Evolutionary conservation across 306 rosid genomes (phyloP).

Genomic region (Glycine latifolia): DNA sequence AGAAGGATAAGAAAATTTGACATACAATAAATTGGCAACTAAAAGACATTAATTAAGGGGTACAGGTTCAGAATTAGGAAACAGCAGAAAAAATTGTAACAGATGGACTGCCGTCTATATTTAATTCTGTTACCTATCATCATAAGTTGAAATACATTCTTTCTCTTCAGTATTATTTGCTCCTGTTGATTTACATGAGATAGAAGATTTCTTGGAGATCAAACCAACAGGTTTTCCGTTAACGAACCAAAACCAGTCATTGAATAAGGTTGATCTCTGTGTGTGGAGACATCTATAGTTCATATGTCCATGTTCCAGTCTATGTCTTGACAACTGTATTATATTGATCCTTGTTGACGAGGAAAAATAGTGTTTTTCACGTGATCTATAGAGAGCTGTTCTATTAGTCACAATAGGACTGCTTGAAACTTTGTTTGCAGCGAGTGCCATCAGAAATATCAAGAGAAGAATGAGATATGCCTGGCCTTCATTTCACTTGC

Average conservation of each 20-base stretch:
- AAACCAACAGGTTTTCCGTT: slow-evolving; percentile 60
- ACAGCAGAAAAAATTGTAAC: slow-evolving; percentile 21
- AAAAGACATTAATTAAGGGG: slow-evolving; percentile 24
- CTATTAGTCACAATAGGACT: slow-evolving; percentile 61
- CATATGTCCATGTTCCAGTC: slow-evolving; percentile 54
- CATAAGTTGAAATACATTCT: slow-evolving; percentile 63
- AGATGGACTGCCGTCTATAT: not conserved
- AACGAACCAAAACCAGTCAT: slow-evolving; percentile 46
- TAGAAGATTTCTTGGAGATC: slow-evolving; percentile 57
- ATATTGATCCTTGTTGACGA: slow-evolving; percentile 56
- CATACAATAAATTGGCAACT: slow-evolving; percentile 29
- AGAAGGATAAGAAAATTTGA: slow-evolving; percentile 37
- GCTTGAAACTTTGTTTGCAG: slow-evolving; percentile 71
- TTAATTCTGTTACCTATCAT: slow-evolving; percentile 65
- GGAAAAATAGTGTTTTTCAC: slow-evolving; percentile 53
- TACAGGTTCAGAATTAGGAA: not conserved
- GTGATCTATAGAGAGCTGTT: slow-evolving; percentile 57
- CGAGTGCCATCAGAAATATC: slow-evolving; percentile 67
- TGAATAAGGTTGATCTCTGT: slow-evolving; percentile 51
- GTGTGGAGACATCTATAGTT: slow-evolving; percentile 47
- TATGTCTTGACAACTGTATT: slow-evolving; percentile 53
- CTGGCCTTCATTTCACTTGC: slow-evolving; percentile 50
- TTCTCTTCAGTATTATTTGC: slow-evolving; percentile 65
- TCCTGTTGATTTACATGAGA: slow-evolving; percentile 65
- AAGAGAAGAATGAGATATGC: slow-evolving; percentile 44